Conservation (phyloP, 1,139 yeast genomes). For the Taphrina wiesneri region DNA sequence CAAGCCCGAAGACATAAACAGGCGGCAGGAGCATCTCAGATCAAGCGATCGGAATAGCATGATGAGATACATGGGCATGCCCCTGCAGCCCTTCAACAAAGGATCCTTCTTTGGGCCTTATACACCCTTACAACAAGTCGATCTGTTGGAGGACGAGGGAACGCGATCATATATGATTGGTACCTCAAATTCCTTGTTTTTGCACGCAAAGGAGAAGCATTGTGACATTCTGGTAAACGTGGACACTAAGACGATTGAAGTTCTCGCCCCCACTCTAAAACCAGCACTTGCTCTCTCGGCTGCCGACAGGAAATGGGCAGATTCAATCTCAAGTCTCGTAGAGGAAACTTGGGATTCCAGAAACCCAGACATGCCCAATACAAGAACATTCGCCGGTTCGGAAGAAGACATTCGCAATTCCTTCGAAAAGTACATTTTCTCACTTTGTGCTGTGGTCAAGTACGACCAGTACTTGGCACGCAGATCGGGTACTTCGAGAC, state of each 20-base stretch:
- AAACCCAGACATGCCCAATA: conserved; percentile 50
- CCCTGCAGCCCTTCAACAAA: conserved; percentile 78
- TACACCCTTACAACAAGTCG: conserved; percentile 85
- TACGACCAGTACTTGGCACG: conserved; percentile 55
- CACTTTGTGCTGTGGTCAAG: conserved; percentile 71
- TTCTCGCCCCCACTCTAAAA: conserved; percentile 50
- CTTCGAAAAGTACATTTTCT: conserved; percentile 84
- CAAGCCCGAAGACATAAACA: conserved; percentile 58
- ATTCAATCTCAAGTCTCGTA: conserved; percentile 44
- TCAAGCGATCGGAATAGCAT: conserved; percentile 78
- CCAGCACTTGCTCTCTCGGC: conserved; percentile 55
- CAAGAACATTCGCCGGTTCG: conserved; percentile 61
- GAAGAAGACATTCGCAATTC: conserved; percentile 86
- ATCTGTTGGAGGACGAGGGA: conserved; percentile 61
- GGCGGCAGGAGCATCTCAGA: conserved; percentile 63
- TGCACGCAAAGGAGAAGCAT: conserved; percentile 63
- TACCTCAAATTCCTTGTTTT: conserved; percentile 77
- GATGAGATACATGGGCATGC: conserved; percentile 79
- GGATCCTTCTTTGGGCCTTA: conserved; percentile 92
- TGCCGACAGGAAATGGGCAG: conserved; percentile 75
- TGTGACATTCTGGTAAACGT: conserved; percentile 60
- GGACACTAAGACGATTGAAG: conserved; percentile 55
- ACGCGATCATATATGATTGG: conserved; percentile 76
- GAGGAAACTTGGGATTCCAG: conserved; percentile 50
- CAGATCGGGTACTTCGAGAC: conserved; percentile 33